phyloP scores from a whole-genome alignment of 495 filamentous ascomycete species.

The Penicillium atrosanguineum region DNA sequence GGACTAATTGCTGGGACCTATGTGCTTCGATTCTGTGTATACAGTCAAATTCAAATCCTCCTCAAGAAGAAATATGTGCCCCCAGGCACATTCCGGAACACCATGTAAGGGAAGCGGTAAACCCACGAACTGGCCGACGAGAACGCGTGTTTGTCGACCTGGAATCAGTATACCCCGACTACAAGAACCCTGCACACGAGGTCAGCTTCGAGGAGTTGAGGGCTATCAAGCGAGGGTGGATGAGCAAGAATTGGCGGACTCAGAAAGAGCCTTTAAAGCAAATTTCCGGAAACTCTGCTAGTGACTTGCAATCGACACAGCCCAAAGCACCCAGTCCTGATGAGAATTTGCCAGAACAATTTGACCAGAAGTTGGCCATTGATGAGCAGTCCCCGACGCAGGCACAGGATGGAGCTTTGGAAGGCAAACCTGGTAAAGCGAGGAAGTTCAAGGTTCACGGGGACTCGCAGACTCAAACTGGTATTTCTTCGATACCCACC shows the following conservation, averaged over 20 bases:
- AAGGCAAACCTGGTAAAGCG: conserved; percentile 38
- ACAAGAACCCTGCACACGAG: conserved; percentile 64
- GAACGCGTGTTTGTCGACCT: conserved; percentile 88
- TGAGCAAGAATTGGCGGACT: conserved; percentile 62
- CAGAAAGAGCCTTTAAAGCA: conserved; percentile 38
- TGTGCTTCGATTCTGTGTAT: conserved; percentile 56
- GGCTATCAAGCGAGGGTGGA: conserved; percentile 76
- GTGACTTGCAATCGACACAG: conserved; percentile 11
- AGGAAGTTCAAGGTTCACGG: conserved; percentile 72
- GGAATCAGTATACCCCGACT: conserved; percentile 76
- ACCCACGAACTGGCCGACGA: conserved; percentile 71
- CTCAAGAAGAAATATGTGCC: conserved; percentile 36
- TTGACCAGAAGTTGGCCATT: conserved; percentile 29
- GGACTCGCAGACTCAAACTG: conserved; percentile 68
- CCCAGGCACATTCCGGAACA: conserved; percentile 40
- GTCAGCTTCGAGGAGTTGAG: conserved; percentile 88
- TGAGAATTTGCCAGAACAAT: conserved; percentile 23
- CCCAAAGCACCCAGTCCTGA: conserved; percentile 9
- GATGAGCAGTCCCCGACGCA: conserved; percentile 19
- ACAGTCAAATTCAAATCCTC: conserved; percentile 54
- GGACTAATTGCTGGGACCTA: conserved; percentile 85
- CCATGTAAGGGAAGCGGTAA: conserved; percentile 69
- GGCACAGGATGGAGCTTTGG: conserved; percentile 35
- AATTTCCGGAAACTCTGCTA: conserved; percentile 37
- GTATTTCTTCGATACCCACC: conserved; percentile 43